Conservation (phyloP, 2,329 filamentous ascomycete species). For the Aspergillus phoenicis region DNA sequence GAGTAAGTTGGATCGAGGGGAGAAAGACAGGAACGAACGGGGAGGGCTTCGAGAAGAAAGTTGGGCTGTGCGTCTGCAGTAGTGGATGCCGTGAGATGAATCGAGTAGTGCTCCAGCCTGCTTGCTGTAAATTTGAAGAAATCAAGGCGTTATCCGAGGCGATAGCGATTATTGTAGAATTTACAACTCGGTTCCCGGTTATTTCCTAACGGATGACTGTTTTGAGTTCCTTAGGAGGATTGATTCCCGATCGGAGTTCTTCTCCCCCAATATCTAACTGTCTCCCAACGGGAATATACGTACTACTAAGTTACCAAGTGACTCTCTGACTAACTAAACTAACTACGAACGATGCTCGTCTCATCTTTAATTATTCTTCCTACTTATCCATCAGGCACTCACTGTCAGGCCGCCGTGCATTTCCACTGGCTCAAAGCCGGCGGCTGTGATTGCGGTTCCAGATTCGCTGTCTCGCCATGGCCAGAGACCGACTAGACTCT, state of each 20-base stretch:
- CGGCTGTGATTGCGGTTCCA: conserved; percentile 7
- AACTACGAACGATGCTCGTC: background rate
- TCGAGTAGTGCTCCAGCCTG: conserved; percentile 1
- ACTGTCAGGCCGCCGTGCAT: conserved; percentile 33
- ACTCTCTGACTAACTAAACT: too few relatives aligned
- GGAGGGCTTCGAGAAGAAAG: conserved; percentile 27
- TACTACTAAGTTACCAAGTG: too few relatives aligned
- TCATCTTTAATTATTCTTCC: background rate
- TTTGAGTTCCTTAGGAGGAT: background rate
- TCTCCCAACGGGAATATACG: too few relatives aligned
- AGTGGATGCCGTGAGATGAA: conserved; percentile 14
- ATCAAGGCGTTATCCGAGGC: background rate
- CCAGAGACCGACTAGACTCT: too few relatives aligned
- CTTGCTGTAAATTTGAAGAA: background rate
- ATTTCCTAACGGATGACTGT: too few relatives aligned
- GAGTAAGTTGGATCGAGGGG: background rate
- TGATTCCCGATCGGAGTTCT: background rate
- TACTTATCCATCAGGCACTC: conserved; percentile 24
- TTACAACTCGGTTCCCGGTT: too few relatives aligned
- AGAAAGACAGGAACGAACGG: conserved; percentile 1
- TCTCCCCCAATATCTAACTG: background rate
- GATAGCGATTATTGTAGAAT: too few relatives aligned
- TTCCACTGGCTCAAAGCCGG: conserved; percentile 5
- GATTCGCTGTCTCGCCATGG: background rate
- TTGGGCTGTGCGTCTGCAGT: conserved; percentile 26